Evolutionary conservation across 306 rosid species (phyloP), one percentile per base, ranked within the genome.

Genomic region (Vigna unguiculata): DNA sequence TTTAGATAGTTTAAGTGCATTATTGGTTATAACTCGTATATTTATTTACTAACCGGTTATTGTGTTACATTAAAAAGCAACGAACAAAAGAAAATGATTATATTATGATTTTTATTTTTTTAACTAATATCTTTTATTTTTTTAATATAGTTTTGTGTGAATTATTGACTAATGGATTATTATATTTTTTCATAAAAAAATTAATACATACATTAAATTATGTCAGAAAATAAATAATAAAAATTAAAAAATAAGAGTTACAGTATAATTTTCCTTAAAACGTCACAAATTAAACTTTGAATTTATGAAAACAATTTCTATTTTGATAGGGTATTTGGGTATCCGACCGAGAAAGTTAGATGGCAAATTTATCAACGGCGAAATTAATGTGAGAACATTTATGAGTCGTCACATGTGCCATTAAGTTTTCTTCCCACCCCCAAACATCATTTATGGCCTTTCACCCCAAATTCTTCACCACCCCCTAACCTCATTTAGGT

Each of bases 321-420:
- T 7, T 10, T 6, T 15, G 14, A 2, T 17, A 20, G 17, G 43
- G 9, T 40, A 19, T 41, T 20, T 7, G 72, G 55, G 40, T 5
- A 43, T 41, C 36, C 38, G 16, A 43, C 15, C 1, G 13, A 66
- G 49, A 9, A 66, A 15, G 14, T 66, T 38, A 7, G 52, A 41
- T 43, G 22, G 54, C 15, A 41, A 40, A 40, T 20, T 54, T 63
- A 17, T 47, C 22, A 30, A 2, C 0, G 22, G 21, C 12, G 62
- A 36, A 80, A 65, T 80, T 78, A 83, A 68, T 63, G 79, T 72
- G 34, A 46, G 28, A 46, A 88, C 87, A 87, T 89, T 87, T 87
- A 89, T 81, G 87, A 83, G 70, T 8, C 71, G 20, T 89, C 91
- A 89, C 93, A 83, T 89, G 91, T 52, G 79, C 60, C 81, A 81